Percentiles rank a stretch among this genome's conserved stretches.
These are phyloP conservation scores for Myxozyma neotropica DNA, from an alignment of 805 yeast genomes.

Conservation along the genomic window DNA sequence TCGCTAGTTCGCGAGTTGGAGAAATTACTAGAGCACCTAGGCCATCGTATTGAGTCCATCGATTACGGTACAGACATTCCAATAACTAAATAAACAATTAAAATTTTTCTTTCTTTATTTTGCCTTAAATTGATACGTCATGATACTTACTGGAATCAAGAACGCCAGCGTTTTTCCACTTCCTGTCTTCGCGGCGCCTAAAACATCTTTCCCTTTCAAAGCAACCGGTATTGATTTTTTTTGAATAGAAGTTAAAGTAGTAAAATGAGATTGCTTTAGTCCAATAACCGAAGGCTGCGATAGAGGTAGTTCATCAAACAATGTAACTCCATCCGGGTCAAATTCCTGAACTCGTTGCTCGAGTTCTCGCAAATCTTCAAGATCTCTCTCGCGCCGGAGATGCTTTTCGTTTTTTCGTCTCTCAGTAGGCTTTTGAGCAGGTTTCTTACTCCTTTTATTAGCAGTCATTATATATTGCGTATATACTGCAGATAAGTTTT, in stretches of 20 bases:
- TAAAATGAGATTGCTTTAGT: conserved; percentile 72
- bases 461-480: not conserved
- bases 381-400: conserved; percentile 13
- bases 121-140: not conserved
- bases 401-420: conserved; percentile 11
- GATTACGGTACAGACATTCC: conserved; percentile 58
- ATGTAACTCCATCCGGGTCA: conserved; percentile 12
- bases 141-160: conserved; percentile 66
- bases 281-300: conserved; percentile 32
- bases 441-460: not conserved
- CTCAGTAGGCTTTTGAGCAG: not conserved
- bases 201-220: conserved; percentile 73
- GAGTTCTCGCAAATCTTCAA: conserved; percentile 15
- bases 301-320: conserved; percentile 35
- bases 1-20: conserved; percentile 89
- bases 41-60: conserved; percentile 84
- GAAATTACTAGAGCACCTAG: conserved; percentile 87
- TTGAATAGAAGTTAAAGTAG: conserved; percentile 84
- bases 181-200: conserved; percentile 89
- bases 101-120: too few relatives aligned
- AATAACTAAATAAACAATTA: conserved; percentile 14
- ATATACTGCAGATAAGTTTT: not conserved
- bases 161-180: conserved; percentile 91
- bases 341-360: conserved; percentile 15
- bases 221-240: conserved; percentile 73